A percentile compares a stretch with the other conserved stretches of the same genome.
Conservation (phyloP, 1,284 basidiomycete genomes). For the Marasmius fiardii region DNA sequence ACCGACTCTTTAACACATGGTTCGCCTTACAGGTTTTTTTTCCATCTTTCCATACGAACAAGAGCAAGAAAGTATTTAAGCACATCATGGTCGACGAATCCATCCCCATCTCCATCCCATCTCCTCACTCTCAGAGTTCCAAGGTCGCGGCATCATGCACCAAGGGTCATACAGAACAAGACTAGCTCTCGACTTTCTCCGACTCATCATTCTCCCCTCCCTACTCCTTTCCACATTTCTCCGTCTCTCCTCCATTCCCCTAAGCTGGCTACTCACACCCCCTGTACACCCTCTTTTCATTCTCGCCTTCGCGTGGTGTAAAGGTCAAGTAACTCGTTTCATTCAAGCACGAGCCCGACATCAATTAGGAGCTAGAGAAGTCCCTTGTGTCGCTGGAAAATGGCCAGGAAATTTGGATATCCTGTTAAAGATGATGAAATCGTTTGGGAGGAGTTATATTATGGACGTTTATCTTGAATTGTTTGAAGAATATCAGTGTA, state of each 20-base stretch:
- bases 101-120: too few relatives aligned
- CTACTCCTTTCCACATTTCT: constrained; percentile 28
- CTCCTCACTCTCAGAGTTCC: too few relatives aligned
- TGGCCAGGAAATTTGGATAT: constrained; percentile 76
- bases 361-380: constrained; percentile 44
- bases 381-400: constrained; percentile 58
- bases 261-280: constrained; percentile 28
- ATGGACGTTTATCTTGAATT: constrained; percentile 57
- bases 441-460: constrained; percentile 55
- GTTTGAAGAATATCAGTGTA: constrained; percentile 65
- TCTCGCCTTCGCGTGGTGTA: constrained; percentile 33
- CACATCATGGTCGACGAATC: too few relatives aligned
- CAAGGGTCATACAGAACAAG: constrained; percentile 18
- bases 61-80: too few relatives aligned
- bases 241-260: constrained; percentile 19
- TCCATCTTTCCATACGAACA: too few relatives aligned
- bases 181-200: constrained; percentile 31
- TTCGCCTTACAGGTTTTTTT: too few relatives aligned
- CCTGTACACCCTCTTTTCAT: constrained; percentile 39
- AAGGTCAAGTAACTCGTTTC: constrained; percentile 30
- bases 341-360: constrained; percentile 40
- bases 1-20: too few relatives aligned
- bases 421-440: constrained; percentile 49
- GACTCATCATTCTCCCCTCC: constrained; percentile 37
- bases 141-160: constrained; percentile 17